phyloP scores from a whole-genome alignment of 2,329 filamentous ascomycete species.

The Lecanicillium sp. region DNA sequence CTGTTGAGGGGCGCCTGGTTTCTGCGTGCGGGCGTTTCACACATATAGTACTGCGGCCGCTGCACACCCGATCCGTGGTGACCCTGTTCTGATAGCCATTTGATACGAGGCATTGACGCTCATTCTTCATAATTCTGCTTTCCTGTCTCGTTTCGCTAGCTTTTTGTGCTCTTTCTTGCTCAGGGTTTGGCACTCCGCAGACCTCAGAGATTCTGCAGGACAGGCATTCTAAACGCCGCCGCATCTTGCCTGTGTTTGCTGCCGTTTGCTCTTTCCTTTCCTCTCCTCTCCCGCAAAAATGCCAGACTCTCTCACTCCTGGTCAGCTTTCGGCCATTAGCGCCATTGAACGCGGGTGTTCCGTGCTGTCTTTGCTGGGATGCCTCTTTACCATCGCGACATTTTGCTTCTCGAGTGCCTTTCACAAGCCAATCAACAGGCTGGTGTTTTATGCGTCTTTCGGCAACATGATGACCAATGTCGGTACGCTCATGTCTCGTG shows the following conservation, averaged over 20 bases:
- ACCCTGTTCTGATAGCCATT: too few species aligned
- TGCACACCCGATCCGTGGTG: too few species aligned
- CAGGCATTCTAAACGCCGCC: background rate
- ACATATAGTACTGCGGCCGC: too few species aligned
- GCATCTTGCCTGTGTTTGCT: background rate
- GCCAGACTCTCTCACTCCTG: slow-evolving; percentile 9
- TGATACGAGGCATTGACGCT: too few species aligned
- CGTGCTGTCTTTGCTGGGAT: slow-evolving; percentile 62
- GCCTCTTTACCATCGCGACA: slow-evolving; percentile 62
- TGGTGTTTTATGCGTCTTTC: slow-evolving; percentile 77
- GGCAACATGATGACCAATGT: slow-evolving; percentile 75
- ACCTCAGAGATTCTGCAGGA: too few species aligned
- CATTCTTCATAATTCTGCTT: too few species aligned
- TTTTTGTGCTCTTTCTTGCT: too few species aligned
- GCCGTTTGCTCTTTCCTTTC: background rate
- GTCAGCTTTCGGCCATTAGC: slow-evolving; percentile 47
- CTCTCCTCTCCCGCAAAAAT: background rate
- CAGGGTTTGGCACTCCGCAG: too few species aligned
- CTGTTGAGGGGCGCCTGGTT: too few species aligned
- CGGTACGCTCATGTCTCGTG: slow-evolving; percentile 64
- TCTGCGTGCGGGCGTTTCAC: too few species aligned
- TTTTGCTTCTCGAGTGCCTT: slow-evolving; percentile 63
- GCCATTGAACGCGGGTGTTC: slow-evolving; percentile 62
- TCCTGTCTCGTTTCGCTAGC: too few species aligned
- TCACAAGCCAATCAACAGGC: slow-evolving; percentile 78